Evolutionary conservation across 345 rosid species (phyloP), one percentile per base, ranked within the genome.

Genomic region (Brassica incana): DNA sequence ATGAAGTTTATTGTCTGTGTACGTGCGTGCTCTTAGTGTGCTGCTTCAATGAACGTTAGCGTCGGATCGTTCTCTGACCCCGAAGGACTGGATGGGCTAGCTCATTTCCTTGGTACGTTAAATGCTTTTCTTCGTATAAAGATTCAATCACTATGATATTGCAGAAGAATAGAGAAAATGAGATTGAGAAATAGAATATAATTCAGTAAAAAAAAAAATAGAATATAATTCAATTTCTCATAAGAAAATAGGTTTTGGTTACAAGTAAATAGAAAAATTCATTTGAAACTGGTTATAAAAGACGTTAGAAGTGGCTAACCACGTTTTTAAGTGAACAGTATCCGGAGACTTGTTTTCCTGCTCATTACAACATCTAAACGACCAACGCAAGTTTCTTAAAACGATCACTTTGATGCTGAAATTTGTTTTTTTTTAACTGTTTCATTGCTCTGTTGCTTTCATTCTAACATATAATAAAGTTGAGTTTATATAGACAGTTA

Each of bases 1-100:
- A n/a, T 6, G 60, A 61, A 11, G 15, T 27, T 61, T 2, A 60
- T 60, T 29, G 20, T 58, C 29, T 59, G 63, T 59, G 63, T 60
- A 60, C 64, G 20, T n/a, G 8, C 15, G 36, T 61, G 65, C 65
- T 60, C 0, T 33, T 80, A 95, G 99, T 92, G 97, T 80, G 95
- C 97, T 75, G 99, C 97, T 77, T 89, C 92, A 7, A 95, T 95
- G 99, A 65, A 85, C 54, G 98, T 94, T 72, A 69, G 85, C 35
- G 91, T 94, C 10, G 98, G 98, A 54, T 79, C 88, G 33, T 92
- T 88, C 82, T 80, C 87, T 43, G 92, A 95, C 78, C 97, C 99
- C 0, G 86, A 54, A 16, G 97, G 95, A 67, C 85, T 95, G 1
- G 94, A 91, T 69, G 99, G 99, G 56, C 90, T 95, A 11, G 97